These are phyloP conservation scores for Calonectria hawksworthii DNA, from an alignment of 2,329 filamentous ascomycete species.

Conservation along the genomic window DNA sequence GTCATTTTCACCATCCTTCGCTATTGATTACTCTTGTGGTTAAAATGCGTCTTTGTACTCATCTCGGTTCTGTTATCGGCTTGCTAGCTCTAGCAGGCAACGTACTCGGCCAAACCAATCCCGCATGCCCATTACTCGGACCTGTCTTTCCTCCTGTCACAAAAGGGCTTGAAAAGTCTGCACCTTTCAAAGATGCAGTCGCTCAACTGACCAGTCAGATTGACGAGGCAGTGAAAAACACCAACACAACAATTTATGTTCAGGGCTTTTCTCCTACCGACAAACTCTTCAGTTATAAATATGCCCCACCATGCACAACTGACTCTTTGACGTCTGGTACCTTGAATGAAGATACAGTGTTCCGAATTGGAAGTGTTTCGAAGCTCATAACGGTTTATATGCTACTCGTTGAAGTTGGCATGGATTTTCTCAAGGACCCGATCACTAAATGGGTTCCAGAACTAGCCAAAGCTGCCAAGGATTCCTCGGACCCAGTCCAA, in stretches of 20 bases:
- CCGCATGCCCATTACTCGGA: too few relatives aligned
- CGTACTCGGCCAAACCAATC: too few relatives aligned
- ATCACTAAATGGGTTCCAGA: slow-evolving; percentile 44
- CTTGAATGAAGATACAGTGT: slow-evolving; percentile 17
- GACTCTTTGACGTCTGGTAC: neutral
- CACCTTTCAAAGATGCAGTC: too few relatives aligned
- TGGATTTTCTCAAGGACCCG: slow-evolving; percentile 33
- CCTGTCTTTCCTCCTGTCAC: too few relatives aligned
- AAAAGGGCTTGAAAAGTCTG: too few relatives aligned
- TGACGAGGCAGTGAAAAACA: too few relatives aligned
- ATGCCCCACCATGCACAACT: neutral
- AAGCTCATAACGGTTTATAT: slow-evolving; percentile 42
- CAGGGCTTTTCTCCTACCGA: neutral
- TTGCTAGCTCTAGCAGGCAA: too few relatives aligned
- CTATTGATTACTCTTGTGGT: too few relatives aligned
- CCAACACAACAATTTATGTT: neutral
- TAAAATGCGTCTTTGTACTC: too few relatives aligned
- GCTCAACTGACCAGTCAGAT: too few relatives aligned
- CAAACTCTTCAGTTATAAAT: neutral
- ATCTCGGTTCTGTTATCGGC: too few relatives aligned
- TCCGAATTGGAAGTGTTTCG: slow-evolving; percentile 44
- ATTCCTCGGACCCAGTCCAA: neutral
- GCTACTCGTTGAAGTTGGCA: slow-evolving; percentile 35
- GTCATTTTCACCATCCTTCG: too few relatives aligned
- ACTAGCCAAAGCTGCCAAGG: slow-evolving; percentile 22